phyloP scores from a whole-genome alignment of 371 early-diverging fungal species.

The Mortierella sp. region DNA sequence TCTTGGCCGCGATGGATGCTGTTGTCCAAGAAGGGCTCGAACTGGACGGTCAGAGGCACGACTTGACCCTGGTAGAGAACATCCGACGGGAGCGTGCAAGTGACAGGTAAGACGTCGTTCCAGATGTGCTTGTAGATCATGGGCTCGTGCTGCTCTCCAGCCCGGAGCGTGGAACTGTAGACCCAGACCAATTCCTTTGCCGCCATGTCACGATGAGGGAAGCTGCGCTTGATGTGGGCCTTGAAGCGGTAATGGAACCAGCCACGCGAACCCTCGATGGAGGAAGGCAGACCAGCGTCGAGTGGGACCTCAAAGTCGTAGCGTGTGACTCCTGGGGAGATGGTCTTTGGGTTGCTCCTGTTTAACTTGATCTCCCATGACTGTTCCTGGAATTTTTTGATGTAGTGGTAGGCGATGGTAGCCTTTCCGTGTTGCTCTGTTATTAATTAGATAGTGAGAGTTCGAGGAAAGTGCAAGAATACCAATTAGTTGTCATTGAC shows the following conservation, averaged over 20 bases:
- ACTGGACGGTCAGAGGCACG: constrained; percentile 37
- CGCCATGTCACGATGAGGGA: constrained; percentile 51
- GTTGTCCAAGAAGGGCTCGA: constrained; percentile 32
- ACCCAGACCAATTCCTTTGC: constrained; percentile 45
- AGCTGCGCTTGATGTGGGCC: constrained; percentile 38
- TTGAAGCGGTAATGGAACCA: constrained; percentile 54
- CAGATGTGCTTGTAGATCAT: constrained; percentile 32
- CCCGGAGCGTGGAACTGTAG: constrained; percentile 33
- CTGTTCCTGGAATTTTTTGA: constrained; percentile 28
- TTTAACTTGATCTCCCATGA: constrained; percentile 41
- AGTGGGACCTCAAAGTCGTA: constrained; percentile 43
- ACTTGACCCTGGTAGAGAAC: constrained; percentile 43
- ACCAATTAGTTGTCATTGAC: not conserved
- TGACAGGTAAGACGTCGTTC: constrained; percentile 34
- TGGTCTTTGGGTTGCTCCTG: constrained; percentile 26
- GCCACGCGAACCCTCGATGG: constrained; percentile 39
- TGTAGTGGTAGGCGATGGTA: constrained; percentile 7
- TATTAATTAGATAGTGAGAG: not conserved
- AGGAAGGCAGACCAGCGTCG: constrained; percentile 32
- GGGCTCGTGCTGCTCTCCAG: constrained; percentile 20
- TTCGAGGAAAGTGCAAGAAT: not conserved
- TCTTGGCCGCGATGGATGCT: constrained; percentile 30
- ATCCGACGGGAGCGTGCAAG: constrained; percentile 37
- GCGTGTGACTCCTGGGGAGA: constrained; percentile 42
- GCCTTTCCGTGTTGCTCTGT: constrained; percentile 33